A percentile compares a stretch with the other conserved stretches of the same genome.
phyloP scores from a whole-genome alignment of 129 eudicot genomes.

The Saussurea involucrata region DNA sequence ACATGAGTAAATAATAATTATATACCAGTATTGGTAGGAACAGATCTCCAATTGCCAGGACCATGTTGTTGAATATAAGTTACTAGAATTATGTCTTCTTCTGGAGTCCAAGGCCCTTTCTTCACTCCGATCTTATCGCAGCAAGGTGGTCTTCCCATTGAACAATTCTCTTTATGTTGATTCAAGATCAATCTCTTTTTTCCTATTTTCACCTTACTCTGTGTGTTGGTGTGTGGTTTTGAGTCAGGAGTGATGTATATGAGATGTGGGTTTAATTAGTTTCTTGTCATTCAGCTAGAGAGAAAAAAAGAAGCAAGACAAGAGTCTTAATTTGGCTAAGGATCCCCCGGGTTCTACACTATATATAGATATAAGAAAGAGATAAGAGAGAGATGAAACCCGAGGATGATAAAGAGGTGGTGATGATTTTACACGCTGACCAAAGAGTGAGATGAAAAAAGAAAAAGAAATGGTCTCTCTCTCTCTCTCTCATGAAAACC shows the following conservation, averaged over 20 bases:
- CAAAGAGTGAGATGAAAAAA: conserved; percentile 21
- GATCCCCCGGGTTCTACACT: conserved; percentile 1
- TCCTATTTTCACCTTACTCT: not conserved
- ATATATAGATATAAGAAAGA: conserved; percentile 32
- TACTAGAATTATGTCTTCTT: conserved; percentile 48
- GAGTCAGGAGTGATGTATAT: not conserved
- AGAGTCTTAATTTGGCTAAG: conserved; percentile 23
- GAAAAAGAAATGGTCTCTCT: conserved; percentile 20
- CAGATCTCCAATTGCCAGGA: conserved; percentile 74
- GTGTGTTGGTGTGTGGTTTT: not conserved
- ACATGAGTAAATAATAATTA: not conserved
- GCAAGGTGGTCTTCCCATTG: conserved; percentile 74
- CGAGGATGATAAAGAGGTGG: conserved; percentile 18
- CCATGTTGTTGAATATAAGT: conserved; percentile 61
- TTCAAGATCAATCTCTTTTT: conserved; percentile 6
- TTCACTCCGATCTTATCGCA: conserved; percentile 61
- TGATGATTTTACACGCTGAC: conserved; percentile 38
- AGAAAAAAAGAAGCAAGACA: conserved; percentile 24
- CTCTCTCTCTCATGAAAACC: conserved; percentile 24
- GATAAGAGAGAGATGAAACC: conserved; percentile 16
- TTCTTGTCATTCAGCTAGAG: conserved; percentile 11
- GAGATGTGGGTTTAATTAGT: not conserved
- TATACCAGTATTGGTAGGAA: conserved; percentile 61
- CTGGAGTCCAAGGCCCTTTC: conserved; percentile 67
- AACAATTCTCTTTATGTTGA: not conserved